These are phyloP conservation scores for Colletotrichum agaves DNA, from an alignment of 2,329 filamentous ascomycete species.

Conservation along the genomic window DNA sequence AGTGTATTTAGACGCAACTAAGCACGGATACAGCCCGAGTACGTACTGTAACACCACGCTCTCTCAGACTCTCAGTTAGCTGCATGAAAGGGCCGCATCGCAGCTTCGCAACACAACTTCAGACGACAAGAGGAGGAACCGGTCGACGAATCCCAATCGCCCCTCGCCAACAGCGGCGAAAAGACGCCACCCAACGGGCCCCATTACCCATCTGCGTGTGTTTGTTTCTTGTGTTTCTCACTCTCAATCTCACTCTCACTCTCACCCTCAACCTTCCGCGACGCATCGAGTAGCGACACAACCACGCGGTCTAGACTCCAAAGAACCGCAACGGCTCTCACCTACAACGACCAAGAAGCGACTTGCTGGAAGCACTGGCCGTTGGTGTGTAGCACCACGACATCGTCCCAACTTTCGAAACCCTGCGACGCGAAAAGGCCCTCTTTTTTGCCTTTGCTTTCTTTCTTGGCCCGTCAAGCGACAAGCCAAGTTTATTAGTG, in stretches of 20 bases:
- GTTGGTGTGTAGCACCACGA: constrained; percentile 20
- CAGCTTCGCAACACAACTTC: constrained; percentile 25
- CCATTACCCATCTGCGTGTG: background rate
- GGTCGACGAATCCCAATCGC: background rate
- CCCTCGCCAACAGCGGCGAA: constrained; percentile 20
- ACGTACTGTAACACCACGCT: constrained; percentile 9
- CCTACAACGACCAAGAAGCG: background rate
- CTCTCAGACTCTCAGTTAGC: constrained; percentile 14
- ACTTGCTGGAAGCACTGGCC: background rate
- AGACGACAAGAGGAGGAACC: constrained; percentile 24
- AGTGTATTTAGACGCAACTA: background rate
- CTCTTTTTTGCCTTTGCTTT: constrained; percentile 2
- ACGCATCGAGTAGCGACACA: constrained; percentile 9
- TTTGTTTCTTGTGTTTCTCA: constrained; percentile 12
- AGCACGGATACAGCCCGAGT: constrained; percentile 24
- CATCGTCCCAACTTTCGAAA: constrained; percentile 30
- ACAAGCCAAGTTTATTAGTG: constrained; percentile 8
- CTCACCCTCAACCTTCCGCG: constrained; percentile 3
- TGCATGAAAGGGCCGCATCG: constrained; percentile 33
- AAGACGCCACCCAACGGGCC: background rate
- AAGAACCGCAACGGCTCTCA: background rate
- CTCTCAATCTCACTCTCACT: background rate
- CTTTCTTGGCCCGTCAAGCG: constrained; percentile 7
- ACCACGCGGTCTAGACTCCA: constrained; percentile 19
- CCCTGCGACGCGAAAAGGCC: constrained; percentile 24